Base-by-base conservation (phyloP, 441 rosid genomes). In the Gossypium laxum region DNA sequence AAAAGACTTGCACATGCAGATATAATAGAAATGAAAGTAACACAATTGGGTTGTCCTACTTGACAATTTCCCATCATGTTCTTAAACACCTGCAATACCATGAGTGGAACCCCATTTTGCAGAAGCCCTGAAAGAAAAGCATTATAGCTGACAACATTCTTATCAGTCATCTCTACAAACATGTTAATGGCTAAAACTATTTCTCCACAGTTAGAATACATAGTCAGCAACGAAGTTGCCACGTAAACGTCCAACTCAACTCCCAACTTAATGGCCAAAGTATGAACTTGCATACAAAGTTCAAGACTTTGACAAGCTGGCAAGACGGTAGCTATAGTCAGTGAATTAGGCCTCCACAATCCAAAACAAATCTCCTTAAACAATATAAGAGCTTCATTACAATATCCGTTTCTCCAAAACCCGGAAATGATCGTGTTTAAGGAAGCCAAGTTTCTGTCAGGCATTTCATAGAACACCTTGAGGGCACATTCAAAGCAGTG, bases 141-240 rank as follows among this genome's bases (percentile, higher is more conserved):
- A 74, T 89, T 89, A 58, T 83, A 82, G 56, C 87, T 85, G 55
- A 89, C 94, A 62, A 81, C 83, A 74, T 34, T 83, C 84, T 79
- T 86, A 50, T 74, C 24, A 52, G 78, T 75, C 66, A 82, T 81
- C 47, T 76, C 81, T 15, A 66, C 88, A n/a, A 87, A 89, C 82
- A 87, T 66, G 17, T 69, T 81, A 1, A 76, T 63, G 64, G 89
- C 90, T 60, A 81, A 71, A 55, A 69, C 19, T 69, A 86, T 74
- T 61, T 79, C 82, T 50, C 76, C 78, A 68, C 70, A 80, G 41
- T 75, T 78, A 18, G 80, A 82, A 66, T 89, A 89, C 78, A 75
- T 78, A 0, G 88, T 84, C 74, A 89, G 74, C 79, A 89, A 83
- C 26, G 88, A 82, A 0, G 90, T 89, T 2, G 83, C 88, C 21